Evolutionary conservation across 371 early-diverging fungal species (phyloP), one percentile per base, ranked within the genome.

Genomic region (Zancudomyces culisetae): DNA sequence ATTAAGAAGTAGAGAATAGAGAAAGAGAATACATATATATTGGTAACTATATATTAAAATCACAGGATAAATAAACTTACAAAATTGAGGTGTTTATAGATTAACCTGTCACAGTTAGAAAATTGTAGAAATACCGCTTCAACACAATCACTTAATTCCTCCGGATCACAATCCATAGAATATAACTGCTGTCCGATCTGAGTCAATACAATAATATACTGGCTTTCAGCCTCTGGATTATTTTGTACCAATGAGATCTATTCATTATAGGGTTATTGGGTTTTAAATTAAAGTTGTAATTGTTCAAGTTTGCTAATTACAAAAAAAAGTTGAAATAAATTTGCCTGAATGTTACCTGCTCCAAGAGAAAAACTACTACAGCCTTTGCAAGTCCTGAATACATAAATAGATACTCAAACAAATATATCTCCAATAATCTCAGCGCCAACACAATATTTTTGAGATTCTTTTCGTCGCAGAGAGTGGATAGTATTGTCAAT

Each of bases 71-170:
- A n/a, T n/a, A n/a, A n/a, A n/a, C 35, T 35, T 35, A 35, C 35
- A 35, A 35, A 49, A 28, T 49, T 30, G 4, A 30, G 30, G 20
- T 49, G 39, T 35, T 35, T 49, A 21, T 49, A 49, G 3, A 49
- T 49, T 8, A 2, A 6, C 13, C 13, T 13, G 35, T 49, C 50
- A 20, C 50, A 49, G 10, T 15, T 27, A 22, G 50, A 27, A 2
- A 49, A 30, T 12, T 35, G 18, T 6, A 29, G 22, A 20, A 29
- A 28, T 30, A 49, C 20, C 39, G 12, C 30, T 35, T 29, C 30
- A 22, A 28, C 30, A 21, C 50, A 49, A 29, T 8, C 26, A 2
- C 22, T 23, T 8, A 49, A 22, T 35, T 49, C 50, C 2, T 49
- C 39, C 18, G 22, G n/a, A 30, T 49, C 50, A 13, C 22, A 12